Conservation (phyloP, 495 filamentous ascomycete species). For the Jackrogersella minutella region DNA sequence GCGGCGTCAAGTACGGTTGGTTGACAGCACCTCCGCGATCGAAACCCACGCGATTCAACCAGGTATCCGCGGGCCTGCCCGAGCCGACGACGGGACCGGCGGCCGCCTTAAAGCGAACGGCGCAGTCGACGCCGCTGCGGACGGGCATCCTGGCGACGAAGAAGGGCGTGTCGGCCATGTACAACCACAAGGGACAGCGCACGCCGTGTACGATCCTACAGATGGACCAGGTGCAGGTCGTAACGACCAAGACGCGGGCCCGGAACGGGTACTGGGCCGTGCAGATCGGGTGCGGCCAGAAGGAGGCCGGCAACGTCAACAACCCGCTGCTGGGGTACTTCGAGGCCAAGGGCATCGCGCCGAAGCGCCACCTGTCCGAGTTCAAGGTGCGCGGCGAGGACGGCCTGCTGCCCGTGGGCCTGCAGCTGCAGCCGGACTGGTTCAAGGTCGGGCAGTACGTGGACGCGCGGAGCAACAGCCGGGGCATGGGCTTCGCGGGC, state of each 20-base stretch:
- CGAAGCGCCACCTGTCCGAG: constrained; percentile 83
- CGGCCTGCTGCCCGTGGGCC: constrained; percentile 77
- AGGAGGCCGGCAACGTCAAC: constrained; percentile 74
- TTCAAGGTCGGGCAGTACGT: constrained; percentile 91
- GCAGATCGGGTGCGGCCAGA: constrained; percentile 85
- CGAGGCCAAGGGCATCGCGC: constrained; percentile 75
- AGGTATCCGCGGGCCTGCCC: constrained; percentile 56
- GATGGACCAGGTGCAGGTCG: constrained; percentile 88
- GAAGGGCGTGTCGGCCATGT: constrained; percentile 94
- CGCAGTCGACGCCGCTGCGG: constrained; percentile 76
- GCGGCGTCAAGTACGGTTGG: constrained; percentile 65
- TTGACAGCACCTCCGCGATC: constrained; percentile 51
- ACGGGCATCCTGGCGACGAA: constrained; percentile 86
- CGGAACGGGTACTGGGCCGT: constrained; percentile 91
- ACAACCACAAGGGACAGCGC: constrained; percentile 78
- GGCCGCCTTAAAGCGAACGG: constrained; percentile 82
- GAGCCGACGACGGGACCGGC: constrained; percentile 74
- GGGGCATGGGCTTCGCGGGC: constrained; percentile 92
- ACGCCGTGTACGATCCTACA: constrained; percentile 92
- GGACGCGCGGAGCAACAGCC: constrained; percentile 78
- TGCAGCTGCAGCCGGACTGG: constrained; percentile 79
- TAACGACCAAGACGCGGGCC: constrained; percentile 80
- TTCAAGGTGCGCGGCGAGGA: constrained; percentile 78
- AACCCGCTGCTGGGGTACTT: constrained; percentile 86
- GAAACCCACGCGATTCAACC: constrained; percentile 61